Base-by-base conservation (phyloP, 176 grass and related monocot genomes). In the Guadua angustifolia region DNA sequence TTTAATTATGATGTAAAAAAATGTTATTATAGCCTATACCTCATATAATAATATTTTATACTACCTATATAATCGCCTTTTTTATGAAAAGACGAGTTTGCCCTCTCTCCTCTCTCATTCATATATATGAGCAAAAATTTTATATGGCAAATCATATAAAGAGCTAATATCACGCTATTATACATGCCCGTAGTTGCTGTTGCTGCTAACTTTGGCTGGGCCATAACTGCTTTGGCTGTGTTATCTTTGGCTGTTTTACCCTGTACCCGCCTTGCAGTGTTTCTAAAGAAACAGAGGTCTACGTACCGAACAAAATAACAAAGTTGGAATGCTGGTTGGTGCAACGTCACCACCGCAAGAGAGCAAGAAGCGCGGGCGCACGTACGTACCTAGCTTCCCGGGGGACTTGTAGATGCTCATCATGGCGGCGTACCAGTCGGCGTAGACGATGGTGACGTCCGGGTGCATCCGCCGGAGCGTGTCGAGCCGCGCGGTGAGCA, bases 341-440 rank as follows among this genome's bases (percentile, higher is more conserved):
- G 67, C 66, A 24, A 26, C 51, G 58, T 86, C 88, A 16, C 24
- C 83, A 33, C 78, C 56, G 74, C 65, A 29, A 59, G 2, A 57
- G 32, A 29, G 2, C 6, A 7, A 61, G 4, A 32, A 38, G 7
- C 38, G 6, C 5, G 43, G 11, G 7, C 35, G 44, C 24, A 66
- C 0, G 60, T 35, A 66, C 50, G 25, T 79, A 94, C 95, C 92
- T 40, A 83, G 82, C 11, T 72, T 32, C 10, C 13, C 58, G 5
- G 92, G 86, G 74, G 9, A 16, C 39, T 51, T 43, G 82, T 89
- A 95, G 58, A 95, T 87, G 75, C 57, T 84, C 75, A 88, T 89
- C 46, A 86, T 79, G 44, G 90, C 90, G 7, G 66, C 75, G 36
- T 95, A 95, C 83, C 94, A 98, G 68, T 98, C 91, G 16, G 95